Evolutionary conservation across 495 filamentous ascomycete genomes (phyloP).

Genomic region (Letharia lupina): DNA sequence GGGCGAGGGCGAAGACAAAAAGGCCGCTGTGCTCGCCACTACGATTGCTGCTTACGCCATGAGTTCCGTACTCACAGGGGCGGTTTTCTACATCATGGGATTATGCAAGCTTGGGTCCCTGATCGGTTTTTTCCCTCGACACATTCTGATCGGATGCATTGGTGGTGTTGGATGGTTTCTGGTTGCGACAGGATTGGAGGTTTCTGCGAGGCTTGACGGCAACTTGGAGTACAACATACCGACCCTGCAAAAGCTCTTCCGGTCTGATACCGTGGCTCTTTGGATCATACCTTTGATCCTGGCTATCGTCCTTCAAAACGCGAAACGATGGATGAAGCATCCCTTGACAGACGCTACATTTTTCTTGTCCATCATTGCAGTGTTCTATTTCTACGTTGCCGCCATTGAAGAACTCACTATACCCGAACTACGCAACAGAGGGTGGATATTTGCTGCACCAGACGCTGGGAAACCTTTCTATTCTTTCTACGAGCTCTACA

Average conservation of each 20-base stretch:
- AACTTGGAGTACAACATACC: slow-evolving; percentile 68
- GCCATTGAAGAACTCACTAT: slow-evolving; percentile 55
- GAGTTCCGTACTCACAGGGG: slow-evolving; percentile 82
- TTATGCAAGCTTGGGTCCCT: slow-evolving; percentile 75
- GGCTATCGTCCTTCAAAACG: slow-evolving; percentile 63
- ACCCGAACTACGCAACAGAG: slow-evolving; percentile 52
- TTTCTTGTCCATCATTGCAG: slow-evolving; percentile 67
- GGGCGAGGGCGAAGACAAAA: slow-evolving; percentile 59
- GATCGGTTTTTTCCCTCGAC: slow-evolving; percentile 91
- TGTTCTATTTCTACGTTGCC: slow-evolving; percentile 77
- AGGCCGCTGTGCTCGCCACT: slow-evolving; percentile 79
- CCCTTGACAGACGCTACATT: slow-evolving; percentile 80
- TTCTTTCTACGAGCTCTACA: slow-evolving; percentile 89
- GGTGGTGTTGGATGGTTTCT: slow-evolving; percentile 98
- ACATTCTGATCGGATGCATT: slow-evolving; percentile 95
- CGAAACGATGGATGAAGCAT: slow-evolving; percentile 65
- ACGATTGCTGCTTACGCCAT: slow-evolving; percentile 85
- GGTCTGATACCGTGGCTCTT: slow-evolving; percentile 61
- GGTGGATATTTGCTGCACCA: slow-evolving; percentile 88
- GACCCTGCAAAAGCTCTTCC: slow-evolving; percentile 66
- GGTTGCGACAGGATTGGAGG: slow-evolving; percentile 82
- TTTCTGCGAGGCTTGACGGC: slow-evolving; percentile 81
- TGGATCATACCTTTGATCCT: slow-evolving; percentile 76
- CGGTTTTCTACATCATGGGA: slow-evolving; percentile 88
- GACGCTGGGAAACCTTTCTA: slow-evolving; percentile 84